These are phyloP conservation scores for Cephalotrichum gorgonifer DNA, from an alignment of 2,329 filamentous ascomycete species.

Conservation along the genomic window DNA sequence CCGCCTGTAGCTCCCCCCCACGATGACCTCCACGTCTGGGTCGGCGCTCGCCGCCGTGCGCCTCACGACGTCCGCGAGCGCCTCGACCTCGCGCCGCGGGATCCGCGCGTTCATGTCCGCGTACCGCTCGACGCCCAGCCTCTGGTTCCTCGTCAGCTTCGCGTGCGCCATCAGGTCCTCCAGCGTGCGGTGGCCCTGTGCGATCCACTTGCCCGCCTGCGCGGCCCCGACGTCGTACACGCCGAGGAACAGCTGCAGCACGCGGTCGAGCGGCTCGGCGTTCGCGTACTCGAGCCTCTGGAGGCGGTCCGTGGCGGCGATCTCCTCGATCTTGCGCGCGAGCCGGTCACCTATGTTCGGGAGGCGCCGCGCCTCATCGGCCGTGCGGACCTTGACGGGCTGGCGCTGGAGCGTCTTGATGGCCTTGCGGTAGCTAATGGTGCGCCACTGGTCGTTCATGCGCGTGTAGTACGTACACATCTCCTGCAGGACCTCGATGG, in stretches of 20 bases:
- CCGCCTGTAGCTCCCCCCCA: constrained; percentile 78
- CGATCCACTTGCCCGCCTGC: constrained; percentile 67
- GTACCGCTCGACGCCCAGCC: constrained; percentile 68
- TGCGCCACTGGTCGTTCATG: constrained; percentile 68
- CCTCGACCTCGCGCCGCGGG: constrained; percentile 63
- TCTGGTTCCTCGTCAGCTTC: constrained; percentile 58
- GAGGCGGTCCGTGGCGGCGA: constrained; percentile 63
- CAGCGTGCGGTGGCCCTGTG: constrained; percentile 63
- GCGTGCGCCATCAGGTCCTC: constrained; percentile 56
- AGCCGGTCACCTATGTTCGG: constrained; percentile 62
- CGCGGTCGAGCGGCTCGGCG: constrained; percentile 52
- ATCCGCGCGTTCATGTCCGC: constrained; percentile 72
- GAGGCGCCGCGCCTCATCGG: constrained; percentile 56
- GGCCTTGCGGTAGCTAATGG: constrained; percentile 64
- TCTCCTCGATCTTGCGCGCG: constrained; percentile 83
- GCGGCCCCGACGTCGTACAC: constrained; percentile 69
- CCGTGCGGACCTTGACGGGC: constrained; percentile 50
- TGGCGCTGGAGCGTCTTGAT: constrained; percentile 65
- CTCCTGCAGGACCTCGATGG: constrained; percentile 65
- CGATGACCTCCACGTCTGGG: constrained; percentile 53
- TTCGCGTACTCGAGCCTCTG: constrained; percentile 61
- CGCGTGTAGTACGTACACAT: constrained; percentile 72
- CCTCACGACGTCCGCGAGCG: constrained; percentile 56
- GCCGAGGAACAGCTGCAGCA: constrained; percentile 60
- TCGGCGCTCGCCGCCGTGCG: constrained; percentile 51